A percentile compares a stretch with the other conserved stretches of the same genome.
Conservation (phyloP, 1,284 basidiomycete species). For the Ceratobasidium sp. region DNA sequence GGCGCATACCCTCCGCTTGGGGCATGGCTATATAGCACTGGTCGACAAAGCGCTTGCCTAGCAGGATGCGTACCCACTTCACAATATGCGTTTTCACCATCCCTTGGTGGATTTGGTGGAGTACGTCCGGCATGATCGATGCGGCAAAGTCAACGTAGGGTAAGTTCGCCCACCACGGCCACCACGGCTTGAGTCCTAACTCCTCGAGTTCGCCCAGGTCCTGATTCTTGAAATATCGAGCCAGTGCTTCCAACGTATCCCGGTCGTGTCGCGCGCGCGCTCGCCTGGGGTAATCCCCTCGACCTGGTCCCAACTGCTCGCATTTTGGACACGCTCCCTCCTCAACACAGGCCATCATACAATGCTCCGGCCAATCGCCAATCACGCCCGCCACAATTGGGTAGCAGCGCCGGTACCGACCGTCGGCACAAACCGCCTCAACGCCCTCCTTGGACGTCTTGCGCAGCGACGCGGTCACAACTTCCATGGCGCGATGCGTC, state of each 20-base stretch:
- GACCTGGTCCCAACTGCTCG: neutral
- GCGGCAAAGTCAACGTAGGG: conserved; percentile 49
- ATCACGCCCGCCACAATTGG: conserved; percentile 45
- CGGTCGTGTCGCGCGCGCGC: neutral
- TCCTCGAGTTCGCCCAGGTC: neutral
- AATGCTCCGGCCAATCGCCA: conserved; percentile 49
- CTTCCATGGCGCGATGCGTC: conserved; percentile 43
- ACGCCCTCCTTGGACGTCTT: conserved; percentile 39
- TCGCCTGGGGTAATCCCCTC: neutral
- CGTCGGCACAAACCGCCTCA: conserved; percentile 22
- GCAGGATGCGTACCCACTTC: conserved; percentile 39
- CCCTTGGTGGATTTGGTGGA: conserved; percentile 54
- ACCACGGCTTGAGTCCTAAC: neutral
- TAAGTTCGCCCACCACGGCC: conserved; percentile 50
- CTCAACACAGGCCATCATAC: conserved; percentile 43
- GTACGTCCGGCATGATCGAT: conserved; percentile 50
- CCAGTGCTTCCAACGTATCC: neutral
- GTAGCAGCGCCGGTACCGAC: neutral
- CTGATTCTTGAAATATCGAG: neutral
- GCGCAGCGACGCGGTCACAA: conserved; percentile 41
- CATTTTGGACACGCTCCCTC: conserved; percentile 24
- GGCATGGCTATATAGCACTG: conserved; percentile 25
- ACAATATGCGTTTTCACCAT: conserved; percentile 50
- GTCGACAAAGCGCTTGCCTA: conserved; percentile 35
- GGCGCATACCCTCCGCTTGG: neutral